Base-by-base conservation (phyloP, 192 early-diverging fungal species). In the Phlyctochytrium bullatum region DNA sequence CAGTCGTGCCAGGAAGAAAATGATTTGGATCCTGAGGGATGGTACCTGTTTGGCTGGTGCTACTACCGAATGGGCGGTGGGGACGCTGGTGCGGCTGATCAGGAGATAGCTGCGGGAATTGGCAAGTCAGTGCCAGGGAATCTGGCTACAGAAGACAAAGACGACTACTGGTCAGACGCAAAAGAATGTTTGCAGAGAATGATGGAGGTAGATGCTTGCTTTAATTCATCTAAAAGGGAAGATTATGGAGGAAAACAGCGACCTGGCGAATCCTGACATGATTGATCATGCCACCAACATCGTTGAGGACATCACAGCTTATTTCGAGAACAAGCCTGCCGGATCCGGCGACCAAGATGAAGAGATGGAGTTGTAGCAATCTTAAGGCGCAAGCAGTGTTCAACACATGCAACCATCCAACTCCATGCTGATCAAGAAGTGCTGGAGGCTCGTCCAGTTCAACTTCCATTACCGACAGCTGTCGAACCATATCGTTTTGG, bases 21-120 rank as follows among this genome's bases (percentile, higher is more conserved):
- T 78, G 97, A 99, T 74, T 88, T 96, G 71, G 89, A 86, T 34
- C 85, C 93, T 3, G 94, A 99, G 73, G 71, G 87, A 34, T 97
- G 93, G 92, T 99, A 99, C 76, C 83, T 99, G 58, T 96, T 89
- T 80, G 93, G 94, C 35, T 99, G 92, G 92, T 88, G 89, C 36
- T 94, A 96, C 66, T 91, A 91, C 64, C 81, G 88, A 67, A 79
- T 89, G 64, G 89, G 88, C 17, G 78, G 73, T 4, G 80, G 75
- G 27, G 67, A 47, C 34, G 47, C 28, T 31, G 34, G 54, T 33
- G 30, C 17, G 2, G 59, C 40, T n/a, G 68, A 20, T 14, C 34
- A 67, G 23, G 72, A 68, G 24, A 50, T 36, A 16, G 73, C 59
- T 16, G 47, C 27, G 33, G 72, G 51, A n/a, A 65, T 61, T 10